phyloP scores from a whole-genome alignment of 192 early-diverging fungal species.

The Paraglomus brasilianum region DNA sequence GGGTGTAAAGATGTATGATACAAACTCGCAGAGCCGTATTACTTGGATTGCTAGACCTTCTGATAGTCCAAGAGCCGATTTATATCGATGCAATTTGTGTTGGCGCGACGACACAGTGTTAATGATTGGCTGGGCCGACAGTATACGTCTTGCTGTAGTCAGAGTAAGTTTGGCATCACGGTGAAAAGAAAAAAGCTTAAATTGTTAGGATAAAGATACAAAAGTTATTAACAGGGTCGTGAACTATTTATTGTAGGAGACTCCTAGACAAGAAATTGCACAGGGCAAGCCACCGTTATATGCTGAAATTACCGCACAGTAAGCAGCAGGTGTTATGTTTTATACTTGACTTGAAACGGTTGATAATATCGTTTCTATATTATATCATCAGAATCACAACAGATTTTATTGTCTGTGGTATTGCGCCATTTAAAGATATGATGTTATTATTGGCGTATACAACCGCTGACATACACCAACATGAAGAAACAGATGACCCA shows the following conservation, averaged over 20 bases:
- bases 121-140: slow-evolving; percentile 94
- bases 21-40: slow-evolving; percentile 64
- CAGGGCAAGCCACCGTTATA: slow-evolving; percentile 43
- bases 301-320: slow-evolving; percentile 60
- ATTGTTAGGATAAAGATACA: neutral
- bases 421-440: slow-evolving; percentile 76
- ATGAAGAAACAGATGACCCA: slow-evolving; percentile 48
- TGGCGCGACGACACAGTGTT: slow-evolving; percentile 82
- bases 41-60: slow-evolving; percentile 80
- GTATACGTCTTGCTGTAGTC: slow-evolving; percentile 81
- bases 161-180: slow-evolving; percentile 43
- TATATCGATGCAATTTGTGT: slow-evolving; percentile 80
- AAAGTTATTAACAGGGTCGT: neutral
- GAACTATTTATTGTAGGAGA: slow-evolving; percentile 30
- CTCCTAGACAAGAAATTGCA: slow-evolving; percentile 35
- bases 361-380: neutral
- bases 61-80: slow-evolving; percentile 74
- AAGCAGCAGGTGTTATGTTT: slow-evolving; percentile 1
- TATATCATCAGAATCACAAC: slow-evolving; percentile 61
- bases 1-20: slow-evolving; percentile 86
- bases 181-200: slow-evolving; percentile 12
- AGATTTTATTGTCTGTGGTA: slow-evolving; percentile 80
- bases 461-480: slow-evolving; percentile 52
- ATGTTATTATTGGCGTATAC: slow-evolving; percentile 72
- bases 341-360: neutral